A percentile compares a stretch with the other conserved stretches of the same genome.
These are phyloP conservation scores for Fraxinus pennsylvanica DNA, from an alignment of 257 asterid genomes.

Conservation along the genomic window DNA sequence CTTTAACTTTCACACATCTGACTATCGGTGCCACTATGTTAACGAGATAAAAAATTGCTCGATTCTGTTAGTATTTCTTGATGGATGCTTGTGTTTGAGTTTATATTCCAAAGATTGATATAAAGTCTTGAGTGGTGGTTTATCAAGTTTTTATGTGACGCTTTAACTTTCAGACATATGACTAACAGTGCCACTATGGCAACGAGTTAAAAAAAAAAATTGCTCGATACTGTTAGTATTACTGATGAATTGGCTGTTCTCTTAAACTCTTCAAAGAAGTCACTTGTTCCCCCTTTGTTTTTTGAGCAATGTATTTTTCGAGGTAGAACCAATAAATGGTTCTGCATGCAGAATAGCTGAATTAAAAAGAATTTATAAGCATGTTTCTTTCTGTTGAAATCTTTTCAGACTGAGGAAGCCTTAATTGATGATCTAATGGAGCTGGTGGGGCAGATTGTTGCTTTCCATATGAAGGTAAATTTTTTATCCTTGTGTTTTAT, in stretches of 20 bases:
- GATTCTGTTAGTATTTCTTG: neutral
- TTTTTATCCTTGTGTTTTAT: neutral
- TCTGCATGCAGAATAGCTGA: neutral
- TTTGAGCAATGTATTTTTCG: neutral
- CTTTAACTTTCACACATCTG: neutral
- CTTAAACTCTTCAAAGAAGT: neutral
- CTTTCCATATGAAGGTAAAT: conserved; percentile 88
- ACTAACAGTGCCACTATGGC: neutral
- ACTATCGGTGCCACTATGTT: neutral
- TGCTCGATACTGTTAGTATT: conserved; percentile 6
- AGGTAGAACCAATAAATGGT: neutral
- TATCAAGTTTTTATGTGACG: neutral
- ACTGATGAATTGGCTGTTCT: neutral
- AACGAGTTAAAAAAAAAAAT: too few species aligned
- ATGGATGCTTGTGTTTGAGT: neutral
- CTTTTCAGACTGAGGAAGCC: conserved; percentile 58
- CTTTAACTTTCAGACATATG: neutral
- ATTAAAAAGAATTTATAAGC: conserved; percentile 6
- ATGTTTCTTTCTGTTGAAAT: conserved; percentile 17
- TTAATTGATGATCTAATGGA: conserved; percentile 74
- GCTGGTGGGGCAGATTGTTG: conserved; percentile 86
- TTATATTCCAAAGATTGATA: neutral
- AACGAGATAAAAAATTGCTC: neutral
- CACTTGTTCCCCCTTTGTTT: neutral
- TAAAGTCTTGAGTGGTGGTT: neutral